Base-by-base conservation (phyloP, 345 rosid species). In the Aethionema arabicum region DNA sequence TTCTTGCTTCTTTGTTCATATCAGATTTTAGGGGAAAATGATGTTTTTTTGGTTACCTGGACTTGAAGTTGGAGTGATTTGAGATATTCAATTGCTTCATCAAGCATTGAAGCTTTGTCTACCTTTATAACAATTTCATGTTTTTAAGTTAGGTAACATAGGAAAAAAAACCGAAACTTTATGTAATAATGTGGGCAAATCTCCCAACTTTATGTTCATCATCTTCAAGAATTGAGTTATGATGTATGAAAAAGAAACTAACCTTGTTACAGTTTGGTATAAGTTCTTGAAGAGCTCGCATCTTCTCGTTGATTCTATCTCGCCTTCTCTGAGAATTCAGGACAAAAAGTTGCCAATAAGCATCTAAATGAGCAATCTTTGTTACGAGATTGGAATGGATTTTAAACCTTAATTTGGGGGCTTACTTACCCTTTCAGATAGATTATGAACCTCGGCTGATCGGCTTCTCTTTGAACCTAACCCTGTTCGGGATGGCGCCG, bases 51-150 rank as follows among this genome's bases (percentile, higher is more conserved):
- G n/a, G n/a, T n/a, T 65, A 81, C 98, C 85, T 91, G 98, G 8
- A 91, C 86, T 76, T 86, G 96, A 72, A 88, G 80, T 74, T 88
- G 95, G 41, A 91, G 98, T 12, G 85, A 74, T 81, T 88, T 91
- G 41, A 86, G 73, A 80, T 91, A 88, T 57, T 88, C 96, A 13
- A 91, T 91, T 31, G 96, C 98, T 82, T 91, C 95, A 58, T 91
- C 98, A 32, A 91, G 88, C 95, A 91, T 85, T 2, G 98, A 88
- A 77, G 98, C 96, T 76, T 88, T 91, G 80, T 91, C 96, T 77
- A 85, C 92, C 96, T 91, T 88, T 52, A 33, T 12, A 67, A 71
- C 31, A 69, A 58, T 48, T 77, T 63, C 69, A 58, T 6, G 38
- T 29, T 60, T 47, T 37, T 42, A 40, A 50, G 72, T 65, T 56